phyloP scores from a whole-genome alignment of 176 grass and related monocot species.

The Oryza australiensis region DNA sequence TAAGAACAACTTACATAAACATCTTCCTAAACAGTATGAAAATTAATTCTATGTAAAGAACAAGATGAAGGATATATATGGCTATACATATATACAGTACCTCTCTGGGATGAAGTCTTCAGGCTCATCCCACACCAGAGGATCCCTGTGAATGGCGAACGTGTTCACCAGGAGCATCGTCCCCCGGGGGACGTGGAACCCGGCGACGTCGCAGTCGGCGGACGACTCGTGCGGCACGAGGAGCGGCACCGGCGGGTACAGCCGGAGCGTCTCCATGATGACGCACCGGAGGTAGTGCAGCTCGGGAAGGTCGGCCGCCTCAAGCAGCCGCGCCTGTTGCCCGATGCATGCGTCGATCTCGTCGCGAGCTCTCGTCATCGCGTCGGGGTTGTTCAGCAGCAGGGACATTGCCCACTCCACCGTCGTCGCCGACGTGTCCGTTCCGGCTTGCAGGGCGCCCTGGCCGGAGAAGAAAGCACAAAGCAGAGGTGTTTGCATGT shows the following conservation, averaged over 20 bases:
- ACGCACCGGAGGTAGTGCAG: conserved; percentile 40
- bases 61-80: neutral
- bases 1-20: too few species aligned
- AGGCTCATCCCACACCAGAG: conserved; percentile 28
- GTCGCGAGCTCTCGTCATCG: neutral
- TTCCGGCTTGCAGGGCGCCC: conserved; percentile 24
- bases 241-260: conserved; percentile 44
- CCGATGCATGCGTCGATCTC: conserved; percentile 24
- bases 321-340: neutral
- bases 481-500: neutral
- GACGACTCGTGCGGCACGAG: conserved; percentile 38
- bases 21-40: too few species aligned
- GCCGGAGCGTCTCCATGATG: conserved; percentile 49
- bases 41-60: neutral
- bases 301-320: conserved; percentile 35
- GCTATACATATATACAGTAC: neutral
- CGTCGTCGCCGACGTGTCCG: neutral
- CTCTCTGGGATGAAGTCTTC: conserved; percentile 47
- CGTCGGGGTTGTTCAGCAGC: conserved; percentile 25
- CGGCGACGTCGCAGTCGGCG: conserved; percentile 29
- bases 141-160: conserved; percentile 50
- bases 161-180: conserved; percentile 47
- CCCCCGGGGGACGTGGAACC: conserved; percentile 36
- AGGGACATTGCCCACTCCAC: conserved; percentile 40
- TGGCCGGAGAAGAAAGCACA: neutral